Percentiles rank a stretch among this genome's conserved stretches.
These are phyloP conservation scores for Suillus tomentosus DNA, from an alignment of 768 basidiomycete species.

Conservation along the genomic window DNA sequence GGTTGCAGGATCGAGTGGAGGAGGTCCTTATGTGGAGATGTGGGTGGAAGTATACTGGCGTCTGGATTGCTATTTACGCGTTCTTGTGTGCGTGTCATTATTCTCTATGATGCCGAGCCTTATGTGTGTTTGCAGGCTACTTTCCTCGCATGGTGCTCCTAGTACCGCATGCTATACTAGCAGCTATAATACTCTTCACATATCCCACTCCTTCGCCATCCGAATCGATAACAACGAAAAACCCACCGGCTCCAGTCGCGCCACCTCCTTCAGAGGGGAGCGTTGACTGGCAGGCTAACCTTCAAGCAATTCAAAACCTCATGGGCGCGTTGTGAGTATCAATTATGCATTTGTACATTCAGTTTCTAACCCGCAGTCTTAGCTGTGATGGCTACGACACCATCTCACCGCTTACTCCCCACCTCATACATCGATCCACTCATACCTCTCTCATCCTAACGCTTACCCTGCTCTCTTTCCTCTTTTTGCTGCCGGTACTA, in stretches of 20 bases:
- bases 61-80: constrained; percentile 72
- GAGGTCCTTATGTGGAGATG: constrained; percentile 84
- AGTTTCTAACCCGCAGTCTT: not conserved
- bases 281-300: constrained; percentile 81
- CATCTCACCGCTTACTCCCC: constrained; percentile 46
- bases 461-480: not conserved
- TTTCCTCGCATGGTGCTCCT: constrained; percentile 74
- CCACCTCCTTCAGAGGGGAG: constrained; percentile 49
- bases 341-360: not conserved
- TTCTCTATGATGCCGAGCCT: not conserved
- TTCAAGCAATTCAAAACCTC: constrained; percentile 89
- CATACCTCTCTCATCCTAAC: not conserved
- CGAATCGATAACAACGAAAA: not conserved
- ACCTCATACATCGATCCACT: not conserved
- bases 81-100: constrained; percentile 62
- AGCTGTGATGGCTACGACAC: constrained; percentile 67
- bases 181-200: constrained; percentile 65
- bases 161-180: constrained; percentile 62
- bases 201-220: constrained; percentile 46
- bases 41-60: constrained; percentile 68
- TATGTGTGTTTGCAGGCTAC: constrained; percentile 51
- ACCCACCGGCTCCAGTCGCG: not conserved
- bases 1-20: constrained; percentile 87
- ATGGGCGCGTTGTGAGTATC: constrained; percentile 77
- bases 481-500: not conserved